Percentiles rank a stretch among this genome's conserved stretches.
Evolutionary conservation across 768 basidiomycete species (phyloP).

Genomic region (Tylopilus vinaceipallidus): DNA sequence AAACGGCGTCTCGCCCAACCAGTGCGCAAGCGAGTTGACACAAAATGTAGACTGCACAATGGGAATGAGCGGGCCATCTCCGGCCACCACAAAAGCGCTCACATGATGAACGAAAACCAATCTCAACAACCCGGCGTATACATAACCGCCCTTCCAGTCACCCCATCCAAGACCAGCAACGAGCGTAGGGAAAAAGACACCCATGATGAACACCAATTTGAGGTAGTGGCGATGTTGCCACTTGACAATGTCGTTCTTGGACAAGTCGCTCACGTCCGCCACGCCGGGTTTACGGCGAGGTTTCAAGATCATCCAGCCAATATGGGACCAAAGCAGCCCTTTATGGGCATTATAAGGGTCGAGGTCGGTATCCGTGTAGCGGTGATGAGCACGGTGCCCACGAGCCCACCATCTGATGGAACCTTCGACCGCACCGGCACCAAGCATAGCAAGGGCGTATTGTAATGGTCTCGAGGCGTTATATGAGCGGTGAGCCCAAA

Average conservation of each 20-base stretch:
- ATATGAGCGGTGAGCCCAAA: conserved; percentile 96
- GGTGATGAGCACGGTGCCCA: conserved; percentile 95
- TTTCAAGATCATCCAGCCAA: conserved; percentile 93
- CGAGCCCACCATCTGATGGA: conserved; percentile 99
- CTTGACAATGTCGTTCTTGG: conserved; percentile 71
- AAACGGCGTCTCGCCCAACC: conserved; percentile 90
- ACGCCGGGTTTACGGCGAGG: conserved; percentile 87
- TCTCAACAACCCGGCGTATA: conserved; percentile 80
- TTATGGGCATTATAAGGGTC: conserved; percentile 94
- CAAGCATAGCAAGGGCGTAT: conserved; percentile 78
- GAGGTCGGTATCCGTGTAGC: conserved; percentile 95
- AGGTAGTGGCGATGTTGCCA: conserved; percentile 90
- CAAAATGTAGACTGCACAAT: conserved; percentile 84
- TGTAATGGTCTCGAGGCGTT: conserved; percentile 87
- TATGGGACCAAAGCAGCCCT: conserved; percentile 82
- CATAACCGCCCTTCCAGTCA: conserved; percentile 81
- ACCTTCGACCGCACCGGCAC: conserved; percentile 92
- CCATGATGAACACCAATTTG: conserved; percentile 65
- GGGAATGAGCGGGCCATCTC: background rate
- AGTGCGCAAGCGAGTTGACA: conserved; percentile 95
- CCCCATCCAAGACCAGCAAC: conserved; percentile 83
- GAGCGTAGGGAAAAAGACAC: conserved; percentile 68
- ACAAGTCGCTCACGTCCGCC: conserved; percentile 85
- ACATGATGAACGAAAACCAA: conserved; percentile 88
- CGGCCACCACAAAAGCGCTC: conserved; percentile 27